These are phyloP conservation scores for Tulasnella sp. DNA, from an alignment of 768 basidiomycete genomes.

Conservation along the genomic window DNA sequence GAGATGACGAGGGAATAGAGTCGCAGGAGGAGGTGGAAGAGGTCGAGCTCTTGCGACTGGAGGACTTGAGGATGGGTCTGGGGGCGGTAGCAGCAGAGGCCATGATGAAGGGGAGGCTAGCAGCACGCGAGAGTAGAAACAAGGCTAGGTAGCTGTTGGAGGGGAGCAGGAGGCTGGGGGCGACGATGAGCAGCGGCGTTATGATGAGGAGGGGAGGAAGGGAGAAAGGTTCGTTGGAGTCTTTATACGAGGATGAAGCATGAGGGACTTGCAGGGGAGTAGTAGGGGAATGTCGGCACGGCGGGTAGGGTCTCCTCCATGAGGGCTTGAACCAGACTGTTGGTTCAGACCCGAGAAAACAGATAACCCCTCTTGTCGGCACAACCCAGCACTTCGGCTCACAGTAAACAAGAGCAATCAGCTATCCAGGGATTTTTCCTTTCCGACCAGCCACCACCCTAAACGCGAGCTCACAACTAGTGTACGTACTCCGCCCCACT, in stretches of 20 bases:
- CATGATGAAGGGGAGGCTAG: slow-evolving; percentile 1
- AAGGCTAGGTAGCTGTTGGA: slow-evolving; percentile 9
- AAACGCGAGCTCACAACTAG: no score
- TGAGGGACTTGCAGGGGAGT: not conserved
- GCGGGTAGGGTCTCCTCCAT: not conserved
- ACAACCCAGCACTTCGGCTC: not conserved
- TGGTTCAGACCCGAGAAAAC: not conserved
- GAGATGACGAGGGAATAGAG: slow-evolving; percentile 4
- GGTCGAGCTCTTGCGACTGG: slow-evolving; percentile 25
- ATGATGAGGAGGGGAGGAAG: not conserved
- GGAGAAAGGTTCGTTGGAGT: not conserved
- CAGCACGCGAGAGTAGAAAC: not conserved
- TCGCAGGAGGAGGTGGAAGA: slow-evolving; percentile 24
- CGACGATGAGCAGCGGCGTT: not conserved
- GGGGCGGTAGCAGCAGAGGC: not conserved
- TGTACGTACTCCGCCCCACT: no score
- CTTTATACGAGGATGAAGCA: not conserved
- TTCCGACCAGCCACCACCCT: no score
- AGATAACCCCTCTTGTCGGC: not conserved
- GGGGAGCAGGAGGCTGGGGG: not conserved
- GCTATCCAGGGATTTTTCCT: no score
- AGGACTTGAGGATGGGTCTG: slow-evolving; percentile 28
- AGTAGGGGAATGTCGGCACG: not conserved
- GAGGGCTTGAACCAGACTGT: not conserved
- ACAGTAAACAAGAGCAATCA: no score